Percentiles rank a stretch among this genome's conserved stretches.
Conservation (phyloP, 139 green algal species). For the Chlamydomonas sp. region DNA sequence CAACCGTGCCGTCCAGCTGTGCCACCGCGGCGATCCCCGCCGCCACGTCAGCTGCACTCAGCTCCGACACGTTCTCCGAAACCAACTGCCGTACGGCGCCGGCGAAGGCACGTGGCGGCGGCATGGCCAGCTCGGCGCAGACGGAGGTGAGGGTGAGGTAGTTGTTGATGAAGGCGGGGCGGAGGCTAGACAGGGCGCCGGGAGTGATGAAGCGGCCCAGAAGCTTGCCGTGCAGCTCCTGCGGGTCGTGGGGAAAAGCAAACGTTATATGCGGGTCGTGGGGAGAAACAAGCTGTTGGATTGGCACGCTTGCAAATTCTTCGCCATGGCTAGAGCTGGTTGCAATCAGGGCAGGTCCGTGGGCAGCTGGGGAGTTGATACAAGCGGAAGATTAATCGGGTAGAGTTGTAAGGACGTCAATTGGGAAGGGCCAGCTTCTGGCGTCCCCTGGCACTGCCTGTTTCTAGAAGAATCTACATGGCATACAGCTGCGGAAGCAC, state of each 20-base stretch:
- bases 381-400: no score
- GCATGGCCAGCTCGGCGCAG: neutral
- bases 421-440: no score
- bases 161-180: constrained; percentile 5
- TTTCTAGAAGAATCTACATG: no score
- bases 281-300: no score
- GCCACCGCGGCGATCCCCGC: constrained; percentile 1
- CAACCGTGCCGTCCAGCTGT: constrained; percentile 16
- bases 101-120: constrained; percentile 16
- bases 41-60: neutral
- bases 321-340: no score
- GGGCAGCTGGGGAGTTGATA: no score
- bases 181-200: neutral
- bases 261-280: no score
- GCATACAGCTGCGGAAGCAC: no score
- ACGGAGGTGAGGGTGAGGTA: constrained; percentile 5
- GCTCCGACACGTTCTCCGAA: neutral
- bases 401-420: no score
- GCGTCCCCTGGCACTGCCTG: no score
- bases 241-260: neutral
- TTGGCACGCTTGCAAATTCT: no score
- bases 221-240: constrained; percentile 1
- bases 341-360: no score
- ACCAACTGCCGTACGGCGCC: constrained; percentile 9
- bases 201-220: neutral